phyloP scores from a whole-genome alignment of 1,139 yeast species.

The Geotrichum klebahnii region DNA sequence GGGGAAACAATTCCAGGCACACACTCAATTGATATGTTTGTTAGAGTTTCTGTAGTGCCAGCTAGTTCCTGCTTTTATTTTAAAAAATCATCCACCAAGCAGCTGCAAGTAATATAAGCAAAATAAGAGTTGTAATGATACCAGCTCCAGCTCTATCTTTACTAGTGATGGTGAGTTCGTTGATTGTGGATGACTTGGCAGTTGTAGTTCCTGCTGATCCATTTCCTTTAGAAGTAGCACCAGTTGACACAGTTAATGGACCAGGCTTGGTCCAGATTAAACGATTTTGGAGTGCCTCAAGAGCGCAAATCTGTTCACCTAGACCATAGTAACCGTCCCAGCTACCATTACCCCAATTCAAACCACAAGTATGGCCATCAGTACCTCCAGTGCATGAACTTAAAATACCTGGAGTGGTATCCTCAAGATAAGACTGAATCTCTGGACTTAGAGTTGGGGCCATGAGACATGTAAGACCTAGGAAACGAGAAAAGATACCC shows the following conservation, averaged over 20 bases:
- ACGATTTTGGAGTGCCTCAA: constrained; percentile 65
- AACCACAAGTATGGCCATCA: constrained; percentile 88
- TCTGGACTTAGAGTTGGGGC: constrained; percentile 17
- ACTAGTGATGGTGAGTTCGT: constrained; percentile 6
- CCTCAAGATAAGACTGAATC: constrained; percentile 50
- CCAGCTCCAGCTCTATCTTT: constrained; percentile 87
- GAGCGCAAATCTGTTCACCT: constrained; percentile 89
- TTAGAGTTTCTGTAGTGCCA: too few relatives aligned
- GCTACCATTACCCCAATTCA: constrained; percentile 62
- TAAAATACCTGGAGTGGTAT: constrained; percentile 78
- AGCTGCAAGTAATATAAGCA: constrained; percentile 58
- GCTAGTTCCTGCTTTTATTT: too few relatives aligned
- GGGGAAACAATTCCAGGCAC: too few relatives aligned
- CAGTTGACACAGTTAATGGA: constrained; percentile 45
- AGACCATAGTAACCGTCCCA: constrained; percentile 82
- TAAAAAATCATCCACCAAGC: constrained; percentile 63
- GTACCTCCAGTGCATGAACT: constrained; percentile 77
- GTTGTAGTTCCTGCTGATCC: constrained; percentile 35
- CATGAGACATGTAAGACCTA: constrained; percentile 49
- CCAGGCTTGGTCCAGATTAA: constrained; percentile 41
- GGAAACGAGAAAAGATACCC: constrained; percentile 71
- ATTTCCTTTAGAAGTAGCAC: constrained; percentile 46
- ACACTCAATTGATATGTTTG: too few relatives aligned
- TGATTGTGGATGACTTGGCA: constrained; percentile 19
- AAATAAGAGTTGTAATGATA: constrained; percentile 67